Conservation (phyloP, 73 alveolate species). For the Tetrahymena thermophila region DNA sequence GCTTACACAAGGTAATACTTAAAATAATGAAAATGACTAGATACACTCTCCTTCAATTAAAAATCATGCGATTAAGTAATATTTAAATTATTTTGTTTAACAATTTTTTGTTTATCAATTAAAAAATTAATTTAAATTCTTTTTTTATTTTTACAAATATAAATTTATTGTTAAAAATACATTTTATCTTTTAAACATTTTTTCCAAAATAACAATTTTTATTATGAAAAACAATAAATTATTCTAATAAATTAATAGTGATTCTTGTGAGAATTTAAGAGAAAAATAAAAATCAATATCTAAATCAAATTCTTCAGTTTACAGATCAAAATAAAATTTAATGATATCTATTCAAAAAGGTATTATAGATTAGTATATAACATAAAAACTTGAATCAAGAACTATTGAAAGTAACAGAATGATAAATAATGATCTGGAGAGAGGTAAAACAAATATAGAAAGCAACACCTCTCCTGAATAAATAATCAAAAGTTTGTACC, state of each 20-base stretch:
- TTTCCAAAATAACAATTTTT: no score
- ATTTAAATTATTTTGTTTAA: no score
- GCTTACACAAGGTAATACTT: not conserved
- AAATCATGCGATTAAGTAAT: not conserved
- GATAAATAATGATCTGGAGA: not conserved
- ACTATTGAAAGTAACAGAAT: not conserved
- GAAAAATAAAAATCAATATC: not conserved
- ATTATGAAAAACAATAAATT: no score
- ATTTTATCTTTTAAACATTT: no score
- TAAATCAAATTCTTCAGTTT: not conserved
- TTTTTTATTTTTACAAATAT: no score
- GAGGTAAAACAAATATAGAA: not conserved
- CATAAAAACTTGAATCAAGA: not conserved
- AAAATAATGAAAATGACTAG: not conserved
- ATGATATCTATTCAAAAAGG: not conserved
- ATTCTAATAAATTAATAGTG: not conserved
- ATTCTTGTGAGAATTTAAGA: not conserved
- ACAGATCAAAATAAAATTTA: not conserved
- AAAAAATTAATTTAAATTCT: no score
- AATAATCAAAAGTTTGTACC: not conserved
- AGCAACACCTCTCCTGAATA: not conserved
- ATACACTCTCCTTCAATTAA: not conserved
- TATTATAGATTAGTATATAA: not conserved
- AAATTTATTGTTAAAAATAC: no score
- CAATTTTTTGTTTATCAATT: no score